phyloP scores from a whole-genome alignment of 345 rosid genomes.

The Eucalyptus erythrocorys region DNA sequence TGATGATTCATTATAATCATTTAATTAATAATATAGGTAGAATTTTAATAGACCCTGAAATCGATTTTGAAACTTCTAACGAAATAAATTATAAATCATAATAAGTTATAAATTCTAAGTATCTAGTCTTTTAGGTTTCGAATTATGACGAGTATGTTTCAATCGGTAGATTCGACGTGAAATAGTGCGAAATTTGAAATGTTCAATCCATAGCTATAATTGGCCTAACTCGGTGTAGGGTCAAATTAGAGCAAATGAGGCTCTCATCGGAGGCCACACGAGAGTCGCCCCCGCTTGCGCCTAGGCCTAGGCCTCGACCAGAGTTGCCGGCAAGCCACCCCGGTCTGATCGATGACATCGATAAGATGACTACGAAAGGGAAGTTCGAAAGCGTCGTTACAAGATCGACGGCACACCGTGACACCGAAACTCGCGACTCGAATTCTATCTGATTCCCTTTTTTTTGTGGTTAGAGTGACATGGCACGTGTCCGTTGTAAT shows the following conservation, averaged over 20 bases:
- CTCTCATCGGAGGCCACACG: not conserved
- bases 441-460: not conserved
- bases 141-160: accelerated
- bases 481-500: not conserved
- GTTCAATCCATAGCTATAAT: too few relatives aligned
- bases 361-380: not conserved
- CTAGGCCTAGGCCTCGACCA: not conserved
- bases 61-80: accelerated
- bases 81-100: accelerated
- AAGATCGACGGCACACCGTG: not conserved
- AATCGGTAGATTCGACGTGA: too few relatives aligned
- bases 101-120: accelerated
- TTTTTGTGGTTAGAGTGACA: not conserved
- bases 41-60: accelerated
- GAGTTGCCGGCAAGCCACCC: not conserved
- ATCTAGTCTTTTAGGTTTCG: too few relatives aligned
- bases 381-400: not conserved
- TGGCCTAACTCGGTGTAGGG: not conserved
- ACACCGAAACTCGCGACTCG: not conserved
- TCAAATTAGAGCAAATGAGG: not conserved
- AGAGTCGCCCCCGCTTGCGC: not conserved
- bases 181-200: too few relatives aligned
- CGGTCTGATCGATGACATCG: not conserved
- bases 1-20: accelerated
- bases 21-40: accelerated